Base-by-base conservation (phyloP, 2,329 filamentous ascomycete species). In the Pestalotiopsis sp. region DNA sequence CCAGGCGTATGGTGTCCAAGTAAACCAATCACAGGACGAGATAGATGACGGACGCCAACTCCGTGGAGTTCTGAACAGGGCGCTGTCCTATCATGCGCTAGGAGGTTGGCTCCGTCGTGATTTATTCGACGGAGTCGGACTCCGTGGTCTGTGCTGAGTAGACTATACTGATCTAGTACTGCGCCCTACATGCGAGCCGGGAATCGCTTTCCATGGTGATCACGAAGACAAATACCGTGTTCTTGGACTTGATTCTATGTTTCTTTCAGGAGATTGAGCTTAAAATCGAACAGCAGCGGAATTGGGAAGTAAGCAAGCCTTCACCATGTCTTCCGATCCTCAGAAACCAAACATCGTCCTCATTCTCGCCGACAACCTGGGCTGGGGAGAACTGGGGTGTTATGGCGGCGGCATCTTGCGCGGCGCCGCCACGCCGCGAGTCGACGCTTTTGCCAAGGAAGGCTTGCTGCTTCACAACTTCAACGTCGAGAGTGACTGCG, bases 401-500 rank as follows among this genome's bases (percentile, higher is more conserved):
- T 79, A 80, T 49, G 77, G 79, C 1, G 77, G 78, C 7, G 78
- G 79, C 1, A 57, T 70, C 2, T 72, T 80, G 3, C 76, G 77
- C 1, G 79, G 79, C 4, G 78, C 78, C 3, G 73, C 76, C 2
- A 80, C 78, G 0, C 78, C 77, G 11, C 71, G 78, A 3, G 80
- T 80, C 61, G 78, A 80, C 56, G 73, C 70, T 17, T 73, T 80
- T 6, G 75, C 78, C 3, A 75, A 73, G 0, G 73, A 80, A 49
- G 78, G 78, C 4, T 71, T 80, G 0, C 69, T 79, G 0, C 59
- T 79, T 13, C 77, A 80, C 66, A 80, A 80, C 68, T 80, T 80
- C 73, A 80, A 80, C n/a, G 77, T 80, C 3, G 77, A 80, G 66
- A 79, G 78, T 65, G 78, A 80, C 41, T 80, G 77, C 14, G 77